Evolutionary conservation across 768 basidiomycete species (phyloP).

Genomic region (Boletales sp.): DNA sequence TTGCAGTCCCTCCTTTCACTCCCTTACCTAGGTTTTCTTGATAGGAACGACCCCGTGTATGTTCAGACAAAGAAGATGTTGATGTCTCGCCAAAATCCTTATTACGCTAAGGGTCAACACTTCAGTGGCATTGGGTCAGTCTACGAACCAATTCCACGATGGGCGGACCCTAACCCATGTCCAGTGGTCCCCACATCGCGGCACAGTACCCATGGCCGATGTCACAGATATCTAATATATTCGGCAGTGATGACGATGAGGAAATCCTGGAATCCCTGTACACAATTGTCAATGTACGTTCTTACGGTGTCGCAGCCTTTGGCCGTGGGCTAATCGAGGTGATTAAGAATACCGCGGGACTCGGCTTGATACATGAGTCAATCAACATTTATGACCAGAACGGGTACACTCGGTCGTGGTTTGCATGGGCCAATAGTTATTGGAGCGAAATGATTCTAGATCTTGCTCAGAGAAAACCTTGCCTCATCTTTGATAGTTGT

Average conservation of each 20-base stretch:
- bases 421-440: constrained; percentile 83
- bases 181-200: constrained; percentile 71
- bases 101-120: constrained; percentile 57
- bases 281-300: constrained; percentile 62
- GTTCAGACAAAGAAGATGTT: constrained; percentile 60
- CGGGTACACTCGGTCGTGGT: constrained; percentile 70
- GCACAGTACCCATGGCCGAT: constrained; percentile 81
- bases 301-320: not conserved
- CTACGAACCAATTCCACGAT: not conserved
- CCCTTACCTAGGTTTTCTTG: constrained; percentile 75
- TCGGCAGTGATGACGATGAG: constrained; percentile 66
- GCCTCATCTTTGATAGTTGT: constrained; percentile 55
- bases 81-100: constrained; percentile 65
- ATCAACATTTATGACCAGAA: constrained; percentile 55
- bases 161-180: not conserved
- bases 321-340: not conserved
- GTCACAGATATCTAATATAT: constrained; percentile 74
- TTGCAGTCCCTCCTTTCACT: constrained; percentile 69
- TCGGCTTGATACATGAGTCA: constrained; percentile 79
- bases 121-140: constrained; percentile 71
- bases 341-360: constrained; percentile 61
- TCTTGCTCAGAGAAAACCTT: constrained; percentile 69
- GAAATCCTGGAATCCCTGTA: constrained; percentile 65
- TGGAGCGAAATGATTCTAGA: constrained; percentile 82
- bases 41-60: constrained; percentile 56